phyloP scores from a whole-genome alignment of 768 basidiomycete genomes.

The Calocybe indica region DNA sequence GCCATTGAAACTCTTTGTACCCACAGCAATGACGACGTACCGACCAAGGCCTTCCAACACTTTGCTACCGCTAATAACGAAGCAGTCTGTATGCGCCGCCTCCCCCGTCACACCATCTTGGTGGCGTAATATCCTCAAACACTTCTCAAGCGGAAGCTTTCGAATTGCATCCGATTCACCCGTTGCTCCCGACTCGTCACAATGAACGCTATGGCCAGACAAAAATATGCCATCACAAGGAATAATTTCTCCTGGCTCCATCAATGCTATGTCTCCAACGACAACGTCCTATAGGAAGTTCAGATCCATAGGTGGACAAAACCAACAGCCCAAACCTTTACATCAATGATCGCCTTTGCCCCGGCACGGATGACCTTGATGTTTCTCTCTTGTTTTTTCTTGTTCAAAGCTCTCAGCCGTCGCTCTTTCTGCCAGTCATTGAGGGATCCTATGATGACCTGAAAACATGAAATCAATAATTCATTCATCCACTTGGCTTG shows the following conservation, averaged over 20 bases:
- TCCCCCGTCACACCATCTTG: background rate
- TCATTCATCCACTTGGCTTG: background rate
- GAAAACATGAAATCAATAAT: background rate
- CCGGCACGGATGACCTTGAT: slow-evolving; percentile 80
- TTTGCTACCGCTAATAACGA: background rate
- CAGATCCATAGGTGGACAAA: background rate
- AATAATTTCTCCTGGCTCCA: background rate
- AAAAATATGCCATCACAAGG: no score
- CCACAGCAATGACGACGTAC: background rate
- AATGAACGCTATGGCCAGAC: no score
- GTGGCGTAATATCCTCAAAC: background rate
- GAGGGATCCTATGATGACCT: slow-evolving; percentile 87
- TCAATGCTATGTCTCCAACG: background rate
- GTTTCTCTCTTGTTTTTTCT: slow-evolving; percentile 90
- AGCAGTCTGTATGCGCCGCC: background rate
- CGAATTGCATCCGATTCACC: no score
- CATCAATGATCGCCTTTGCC: slow-evolving; percentile 65
- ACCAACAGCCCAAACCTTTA: slow-evolving; percentile 54
- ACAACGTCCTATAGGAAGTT: background rate
- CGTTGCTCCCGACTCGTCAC: no score
- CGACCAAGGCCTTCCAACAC: background rate
- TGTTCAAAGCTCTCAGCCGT: slow-evolving; percentile 89
- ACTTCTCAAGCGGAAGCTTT: background rate
- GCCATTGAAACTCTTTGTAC: background rate
- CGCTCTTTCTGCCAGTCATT: slow-evolving; percentile 99